Evolutionary conservation across 257 asterid genomes (phyloP), one percentile per base, ranked within the genome.

Genomic region (Nicotiana attenuata): DNA sequence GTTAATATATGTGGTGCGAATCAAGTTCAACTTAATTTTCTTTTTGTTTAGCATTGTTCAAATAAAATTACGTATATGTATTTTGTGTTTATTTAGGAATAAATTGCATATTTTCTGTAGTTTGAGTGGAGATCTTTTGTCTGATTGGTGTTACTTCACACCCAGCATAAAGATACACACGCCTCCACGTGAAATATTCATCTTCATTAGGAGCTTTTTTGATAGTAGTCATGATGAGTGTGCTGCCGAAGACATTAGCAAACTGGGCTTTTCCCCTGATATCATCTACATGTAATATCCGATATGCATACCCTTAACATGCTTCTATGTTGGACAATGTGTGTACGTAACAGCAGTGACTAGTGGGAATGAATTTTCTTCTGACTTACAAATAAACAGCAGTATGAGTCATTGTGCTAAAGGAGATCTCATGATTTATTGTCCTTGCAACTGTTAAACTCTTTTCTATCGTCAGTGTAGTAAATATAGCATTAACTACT

Each of bases 381-480:
- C 38, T 13, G 38, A 63, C 16, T 63, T 16, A 26, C 16, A 63
- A 63, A 63, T 63, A 13, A 24, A 26, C 38, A 5, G 5, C 68
- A 63, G 13, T 14, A 29, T 16, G 50, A 65, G 31, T 28, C 5
- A 16, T 16, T 65, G 47, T 65, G 24, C 47, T 29, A 16, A 85
- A 75, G 85, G 86, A 26, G 65, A 84, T 53, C 73, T 31, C 83
- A 29, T 77, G 76, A 28, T 20, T 13, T 53, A 56, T 16, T 65
- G 9, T 73, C 50, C 61, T 24, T 73, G 15, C 61, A 24, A 24
- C 79, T 15, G 79, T 73, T 71, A 35, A 73, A 22, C 15, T 73
- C 61, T 47, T 47, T 47, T 9, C 2, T 71, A 20, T 47, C 1
- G 61, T 20, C 35, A 20, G 20, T 9, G 11, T 71, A 22, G 78